Conservation (phyloP, 2,329 filamentous ascomycete species). For the Claviceps sp. region DNA sequence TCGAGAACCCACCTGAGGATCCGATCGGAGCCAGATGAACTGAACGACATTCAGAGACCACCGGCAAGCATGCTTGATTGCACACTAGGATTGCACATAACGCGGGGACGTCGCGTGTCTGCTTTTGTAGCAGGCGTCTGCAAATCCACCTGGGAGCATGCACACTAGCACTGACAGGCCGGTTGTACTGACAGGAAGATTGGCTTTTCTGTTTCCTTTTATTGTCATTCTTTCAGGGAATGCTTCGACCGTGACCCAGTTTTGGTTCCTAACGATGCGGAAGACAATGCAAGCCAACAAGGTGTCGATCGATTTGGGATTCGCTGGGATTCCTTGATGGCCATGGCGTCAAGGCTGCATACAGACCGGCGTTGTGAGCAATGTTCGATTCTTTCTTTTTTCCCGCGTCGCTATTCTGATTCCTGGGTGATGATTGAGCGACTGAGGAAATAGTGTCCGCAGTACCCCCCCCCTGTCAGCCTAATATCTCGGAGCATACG, state of each 20-base stretch:
- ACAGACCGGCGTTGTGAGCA: constrained; percentile 4
- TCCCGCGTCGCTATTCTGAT: background rate
- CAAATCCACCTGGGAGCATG: background rate
- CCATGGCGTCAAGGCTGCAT: constrained; percentile 6
- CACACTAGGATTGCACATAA: no score
- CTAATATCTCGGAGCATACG: background rate
- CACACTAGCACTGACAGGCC: background rate
- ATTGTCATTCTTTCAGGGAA: background rate
- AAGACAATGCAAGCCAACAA: background rate
- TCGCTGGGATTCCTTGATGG: background rate
- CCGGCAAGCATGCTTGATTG: no score
- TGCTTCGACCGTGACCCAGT: constrained; percentile 2
- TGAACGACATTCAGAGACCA: no score
- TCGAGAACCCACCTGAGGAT: background rate
- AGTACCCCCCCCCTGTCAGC: background rate
- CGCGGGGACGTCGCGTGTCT: background rate
- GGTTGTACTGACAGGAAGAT: no score
- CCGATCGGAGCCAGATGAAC: no score
- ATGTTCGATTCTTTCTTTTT: background rate
- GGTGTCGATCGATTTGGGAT: background rate
- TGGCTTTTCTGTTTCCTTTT: background rate
- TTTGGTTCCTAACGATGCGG: background rate
- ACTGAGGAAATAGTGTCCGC: background rate
- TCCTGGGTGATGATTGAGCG: background rate
- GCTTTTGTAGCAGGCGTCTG: background rate